Conservation (phyloP, 768 basidiomycete species). For the Gautieria morchelliformis region DNA sequence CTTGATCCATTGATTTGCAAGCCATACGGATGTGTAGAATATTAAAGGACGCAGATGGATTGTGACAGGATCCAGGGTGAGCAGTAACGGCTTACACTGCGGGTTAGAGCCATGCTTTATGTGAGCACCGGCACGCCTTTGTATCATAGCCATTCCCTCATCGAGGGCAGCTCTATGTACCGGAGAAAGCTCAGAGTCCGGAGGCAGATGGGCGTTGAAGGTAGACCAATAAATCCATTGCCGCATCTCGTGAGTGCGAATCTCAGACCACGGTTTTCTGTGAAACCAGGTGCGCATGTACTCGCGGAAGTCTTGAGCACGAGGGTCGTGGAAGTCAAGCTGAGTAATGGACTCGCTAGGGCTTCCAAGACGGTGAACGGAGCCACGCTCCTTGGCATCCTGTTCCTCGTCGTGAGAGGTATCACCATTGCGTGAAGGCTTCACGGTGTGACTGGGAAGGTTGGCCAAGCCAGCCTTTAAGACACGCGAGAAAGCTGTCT, state of each 20-base stretch:
- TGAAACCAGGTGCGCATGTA: slow-evolving; percentile 61
- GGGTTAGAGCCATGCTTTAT: slow-evolving; percentile 54
- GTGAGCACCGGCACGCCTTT: slow-evolving; percentile 60
- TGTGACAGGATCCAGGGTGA: slow-evolving; percentile 72
- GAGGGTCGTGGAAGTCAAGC: slow-evolving; percentile 55
- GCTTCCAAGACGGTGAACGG: slow-evolving; percentile 38
- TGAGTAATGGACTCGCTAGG: slow-evolving; percentile 49
- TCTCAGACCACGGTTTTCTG: slow-evolving; percentile 61
- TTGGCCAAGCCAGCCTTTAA: slow-evolving; percentile 55
- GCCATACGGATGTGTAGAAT: slow-evolving; percentile 47
- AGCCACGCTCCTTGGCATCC: slow-evolving; percentile 36
- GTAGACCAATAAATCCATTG: slow-evolving; percentile 82
- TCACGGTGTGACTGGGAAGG: slow-evolving; percentile 16
- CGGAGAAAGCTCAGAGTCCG: slow-evolving; percentile 35
- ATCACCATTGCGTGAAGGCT: slow-evolving; percentile 25
- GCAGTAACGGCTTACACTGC: slow-evolving; percentile 42
- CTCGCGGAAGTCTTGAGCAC: slow-evolving; percentile 66
- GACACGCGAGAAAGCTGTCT: slow-evolving; percentile 48
- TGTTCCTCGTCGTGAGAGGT: slow-evolving; percentile 48
- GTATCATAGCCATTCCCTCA: slow-evolving; percentile 49
- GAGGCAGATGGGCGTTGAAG: slow-evolving; percentile 57
- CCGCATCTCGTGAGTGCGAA: slow-evolving; percentile 52
- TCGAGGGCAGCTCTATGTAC: slow-evolving; percentile 42
- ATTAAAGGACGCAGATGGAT: slow-evolving; percentile 58
- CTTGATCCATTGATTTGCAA: slow-evolving; percentile 39